phyloP scores from a whole-genome alignment of 2,329 filamentous ascomycete genomes.

The Penicillium sp. region DNA sequence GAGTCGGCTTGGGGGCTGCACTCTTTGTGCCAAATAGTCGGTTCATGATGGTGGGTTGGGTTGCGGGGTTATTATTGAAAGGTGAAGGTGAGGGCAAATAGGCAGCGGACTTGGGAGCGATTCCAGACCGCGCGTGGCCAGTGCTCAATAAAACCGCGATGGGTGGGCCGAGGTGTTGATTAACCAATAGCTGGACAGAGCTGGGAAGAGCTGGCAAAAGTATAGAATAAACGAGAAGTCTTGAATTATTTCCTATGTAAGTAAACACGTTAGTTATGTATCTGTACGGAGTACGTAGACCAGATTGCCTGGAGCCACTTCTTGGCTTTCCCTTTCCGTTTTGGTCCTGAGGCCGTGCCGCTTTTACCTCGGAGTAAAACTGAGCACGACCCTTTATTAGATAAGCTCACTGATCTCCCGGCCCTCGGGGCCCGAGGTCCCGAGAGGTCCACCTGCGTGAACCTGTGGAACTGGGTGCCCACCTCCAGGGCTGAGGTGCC shows the following conservation, averaged over 20 bases:
- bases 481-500: no score
- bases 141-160: conserved; percentile 5
- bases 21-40: conserved; percentile 89
- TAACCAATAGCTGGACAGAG: conserved; percentile 7
- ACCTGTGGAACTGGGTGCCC: not conserved
- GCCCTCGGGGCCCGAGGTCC: not conserved
- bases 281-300: not conserved
- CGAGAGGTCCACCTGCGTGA: not conserved
- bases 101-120: conserved; percentile 2
- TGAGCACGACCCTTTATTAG: not conserved
- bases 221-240: not conserved
- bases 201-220: not conserved
- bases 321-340: not conserved
- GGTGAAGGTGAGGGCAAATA: conserved; percentile 1
- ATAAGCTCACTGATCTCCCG: not conserved
- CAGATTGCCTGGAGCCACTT: not conserved
- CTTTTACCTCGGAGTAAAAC: not conserved
- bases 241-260: not conserved
- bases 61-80: not conserved
- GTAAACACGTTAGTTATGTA: not conserved
- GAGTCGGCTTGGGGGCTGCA: conserved; percentile 83
- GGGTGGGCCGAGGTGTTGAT: conserved; percentile 3
- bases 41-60: conserved; percentile 66
- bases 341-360: not conserved
- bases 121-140: conserved; percentile 10